A percentile compares a stretch with the other conserved stretches of the same genome.
phyloP scores from a whole-genome alignment of 495 filamentous ascomycete species.

The Podospora comata region DNA sequence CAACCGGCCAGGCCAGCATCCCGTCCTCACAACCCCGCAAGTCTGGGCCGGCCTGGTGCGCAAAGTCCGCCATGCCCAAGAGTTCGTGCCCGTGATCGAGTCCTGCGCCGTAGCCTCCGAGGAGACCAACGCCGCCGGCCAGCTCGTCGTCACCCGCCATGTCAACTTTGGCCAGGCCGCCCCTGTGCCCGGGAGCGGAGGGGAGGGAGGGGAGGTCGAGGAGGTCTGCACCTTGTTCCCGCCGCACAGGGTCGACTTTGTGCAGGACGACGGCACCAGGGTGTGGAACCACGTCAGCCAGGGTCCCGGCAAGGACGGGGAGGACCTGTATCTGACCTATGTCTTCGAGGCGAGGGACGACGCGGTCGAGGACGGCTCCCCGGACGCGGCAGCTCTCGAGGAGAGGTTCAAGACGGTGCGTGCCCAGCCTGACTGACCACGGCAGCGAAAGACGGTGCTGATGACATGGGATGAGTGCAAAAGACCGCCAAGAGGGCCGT shows the following conservation, averaged over 20 bases:
- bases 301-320: conserved; percentile 25
- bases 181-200: conserved; percentile 13
- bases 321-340: conserved; percentile 38
- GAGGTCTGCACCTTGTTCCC: conserved; percentile 33
- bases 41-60: conserved; percentile 43
- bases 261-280: conserved; percentile 37
- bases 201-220: conserved; percentile 13
- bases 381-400: conserved; percentile 16
- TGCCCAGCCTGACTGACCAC: neutral
- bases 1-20: conserved; percentile 34
- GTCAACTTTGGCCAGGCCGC: conserved; percentile 31
- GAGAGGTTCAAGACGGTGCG: conserved; percentile 24
- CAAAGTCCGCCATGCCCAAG: conserved; percentile 39
- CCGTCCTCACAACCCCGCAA: conserved; percentile 34
- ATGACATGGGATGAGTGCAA: conserved; percentile 15
- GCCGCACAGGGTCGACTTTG: conserved; percentile 39
- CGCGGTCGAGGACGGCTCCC: conserved; percentile 25
- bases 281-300: conserved; percentile 36
- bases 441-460: conserved; percentile 28
- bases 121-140: conserved; percentile 15
- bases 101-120: conserved; percentile 34
- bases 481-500: conserved; percentile 43
- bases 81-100: conserved; percentile 42
- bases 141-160: conserved; percentile 28
- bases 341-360: conserved; percentile 41